Percentiles rank a stretch among this genome's conserved stretches.
Evolutionary conservation across 306 rosid species (phyloP).

Genomic region (Rosa multiflora): DNA sequence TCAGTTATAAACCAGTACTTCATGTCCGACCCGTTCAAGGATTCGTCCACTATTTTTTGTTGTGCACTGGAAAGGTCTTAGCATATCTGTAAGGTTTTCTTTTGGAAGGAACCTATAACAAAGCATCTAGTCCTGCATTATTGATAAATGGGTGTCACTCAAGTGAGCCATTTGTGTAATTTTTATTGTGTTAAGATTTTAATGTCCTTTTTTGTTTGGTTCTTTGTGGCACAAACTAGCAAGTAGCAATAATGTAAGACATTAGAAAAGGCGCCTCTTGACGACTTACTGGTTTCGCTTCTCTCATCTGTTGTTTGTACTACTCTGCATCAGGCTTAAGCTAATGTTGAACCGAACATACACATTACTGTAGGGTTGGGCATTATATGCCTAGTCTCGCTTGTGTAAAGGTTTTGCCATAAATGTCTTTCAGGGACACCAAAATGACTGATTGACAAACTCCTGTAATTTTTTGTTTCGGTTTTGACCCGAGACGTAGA

Average conservation of each 20-base stretch:
- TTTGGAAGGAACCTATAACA: not conserved
- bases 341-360: not conserved
- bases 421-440: no score
- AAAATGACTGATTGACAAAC: no score
- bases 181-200: no score
- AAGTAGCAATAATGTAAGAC: not conserved
- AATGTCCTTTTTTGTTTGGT: conserved; percentile 7
- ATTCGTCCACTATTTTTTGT: not conserved
- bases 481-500: no score
- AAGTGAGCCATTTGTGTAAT: conserved; percentile 10
- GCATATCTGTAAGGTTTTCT: not conserved
- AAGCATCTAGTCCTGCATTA: not conserved
- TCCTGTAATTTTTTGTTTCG: no score
- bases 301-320: not conserved
- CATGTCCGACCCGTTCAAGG: conserved; percentile 19
- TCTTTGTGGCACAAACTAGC: conserved; percentile 1
- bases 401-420: no score
- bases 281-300: not conserved
- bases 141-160: not conserved
- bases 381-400: not conserved
- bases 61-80: not conserved
- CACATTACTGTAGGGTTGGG: not conserved
- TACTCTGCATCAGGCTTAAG: not conserved
- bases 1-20: not conserved
- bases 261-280: not conserved